These are phyloP conservation scores for Fraxinus angustifolia DNA, from an alignment of 305 asterid genomes.

Conservation along the genomic window DNA sequence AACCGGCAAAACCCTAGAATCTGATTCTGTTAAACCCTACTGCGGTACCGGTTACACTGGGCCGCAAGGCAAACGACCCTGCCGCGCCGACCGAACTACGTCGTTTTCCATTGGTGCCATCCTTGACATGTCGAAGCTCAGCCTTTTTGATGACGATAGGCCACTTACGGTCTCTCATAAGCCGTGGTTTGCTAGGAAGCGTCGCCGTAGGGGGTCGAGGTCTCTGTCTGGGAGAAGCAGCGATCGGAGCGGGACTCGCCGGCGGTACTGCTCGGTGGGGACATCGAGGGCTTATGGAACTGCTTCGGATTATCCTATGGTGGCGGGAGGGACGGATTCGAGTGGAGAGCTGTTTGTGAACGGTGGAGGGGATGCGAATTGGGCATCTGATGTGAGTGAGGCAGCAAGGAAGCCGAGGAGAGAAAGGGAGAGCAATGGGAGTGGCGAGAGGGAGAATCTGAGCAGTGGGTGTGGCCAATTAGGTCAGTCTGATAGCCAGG, in stretches of 20 bases:
- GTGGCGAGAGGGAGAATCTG: constrained; percentile 57
- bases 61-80: constrained; percentile 66
- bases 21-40: constrained; percentile 48
- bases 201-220: constrained; percentile 78
- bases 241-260: constrained; percentile 60
- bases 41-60: constrained; percentile 18
- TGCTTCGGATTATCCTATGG: constrained; percentile 82
- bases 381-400: constrained; percentile 94
- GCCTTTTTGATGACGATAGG: constrained; percentile 67
- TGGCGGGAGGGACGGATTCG: constrained; percentile 88
- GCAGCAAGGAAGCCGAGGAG: constrained; percentile 50
- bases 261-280: constrained; percentile 70
- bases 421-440: constrained; percentile 51
- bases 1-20: constrained; percentile 34
- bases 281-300: constrained; percentile 85
- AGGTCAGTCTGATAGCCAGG: constrained; percentile 57
- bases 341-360: constrained; percentile 84
- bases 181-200: constrained; percentile 68
- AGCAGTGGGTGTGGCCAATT: constrained; percentile 44
- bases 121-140: constrained; percentile 79
- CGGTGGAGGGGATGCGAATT: constrained; percentile 66
- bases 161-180: constrained; percentile 42
- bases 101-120: constrained; percentile 69
- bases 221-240: constrained; percentile 93
- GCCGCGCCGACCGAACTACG: constrained; percentile 73